Evolutionary conservation across 1,284 basidiomycete species (phyloP).

Genomic region (Somion occarium): DNA sequence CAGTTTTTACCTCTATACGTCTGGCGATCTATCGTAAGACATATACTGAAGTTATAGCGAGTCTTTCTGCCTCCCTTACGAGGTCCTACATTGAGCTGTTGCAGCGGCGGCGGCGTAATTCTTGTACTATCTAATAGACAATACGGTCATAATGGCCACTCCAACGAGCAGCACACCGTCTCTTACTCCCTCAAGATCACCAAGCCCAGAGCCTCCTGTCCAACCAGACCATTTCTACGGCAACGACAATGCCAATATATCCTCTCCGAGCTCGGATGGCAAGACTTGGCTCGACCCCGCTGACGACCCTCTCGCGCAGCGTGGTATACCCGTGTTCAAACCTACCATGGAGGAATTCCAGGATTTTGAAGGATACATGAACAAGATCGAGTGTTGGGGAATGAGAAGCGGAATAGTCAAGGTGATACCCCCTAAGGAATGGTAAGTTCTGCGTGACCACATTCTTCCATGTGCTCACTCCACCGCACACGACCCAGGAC

Average conservation of each 20-base stretch:
- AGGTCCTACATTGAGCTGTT: no score
- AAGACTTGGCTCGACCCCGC: constrained; percentile 68
- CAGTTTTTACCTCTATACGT: neutral
- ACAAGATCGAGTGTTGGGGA: constrained; percentile 83
- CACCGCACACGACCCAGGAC: constrained; percentile 43
- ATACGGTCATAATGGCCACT: constrained; percentile 17
- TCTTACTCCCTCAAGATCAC: constrained; percentile 50
- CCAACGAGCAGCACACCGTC: constrained; percentile 34
- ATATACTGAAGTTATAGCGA: neutral
- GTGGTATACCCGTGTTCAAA: constrained; percentile 92
- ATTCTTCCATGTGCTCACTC: neutral
- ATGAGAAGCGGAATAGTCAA: constrained; percentile 87
- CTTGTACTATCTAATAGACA: neutral
- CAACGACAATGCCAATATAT: constrained; percentile 41
- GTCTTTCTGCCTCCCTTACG: neutral
- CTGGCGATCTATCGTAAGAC: neutral
- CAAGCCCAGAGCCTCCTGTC: constrained; percentile 42
- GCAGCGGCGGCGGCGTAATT: neutral
- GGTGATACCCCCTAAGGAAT: constrained; percentile 89
- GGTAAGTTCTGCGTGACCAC: constrained; percentile 40
- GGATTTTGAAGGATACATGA: constrained; percentile 89
- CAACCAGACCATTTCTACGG: constrained; percentile 84
- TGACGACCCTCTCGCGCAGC: constrained; percentile 79
- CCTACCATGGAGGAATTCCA: constrained; percentile 85
- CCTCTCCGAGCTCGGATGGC: constrained; percentile 54